A percentile compares a stretch with the other conserved stretches of the same genome.
Conservation (phyloP, 257 asterid species). For the Cinchona pubescens region DNA sequence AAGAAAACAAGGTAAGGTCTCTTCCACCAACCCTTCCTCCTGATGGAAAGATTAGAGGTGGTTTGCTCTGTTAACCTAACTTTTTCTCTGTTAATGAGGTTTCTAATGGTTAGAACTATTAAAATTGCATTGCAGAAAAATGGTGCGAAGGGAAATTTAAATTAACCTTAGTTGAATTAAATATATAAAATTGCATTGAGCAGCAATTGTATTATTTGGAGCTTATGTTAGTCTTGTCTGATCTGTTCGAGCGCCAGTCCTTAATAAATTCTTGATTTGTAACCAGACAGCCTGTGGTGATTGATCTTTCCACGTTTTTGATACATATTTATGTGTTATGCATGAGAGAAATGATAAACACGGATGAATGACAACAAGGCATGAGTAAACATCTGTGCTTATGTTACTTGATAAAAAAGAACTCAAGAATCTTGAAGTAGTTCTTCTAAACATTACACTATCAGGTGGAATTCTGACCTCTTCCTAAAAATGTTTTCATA, state of each 20-base stretch:
- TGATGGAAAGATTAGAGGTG: background rate
- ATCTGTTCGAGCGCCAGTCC: background rate
- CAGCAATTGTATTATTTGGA: background rate
- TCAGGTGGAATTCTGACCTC: background rate
- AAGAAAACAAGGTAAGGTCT: conserved; percentile 51
- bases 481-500: background rate
- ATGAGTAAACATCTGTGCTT: background rate
- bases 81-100: background rate
- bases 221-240: background rate
- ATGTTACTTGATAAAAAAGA: background rate
- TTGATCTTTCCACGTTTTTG: background rate
- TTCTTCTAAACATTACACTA: background rate
- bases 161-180: background rate
- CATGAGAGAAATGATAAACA: background rate
- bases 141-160: background rate
- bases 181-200: background rate
- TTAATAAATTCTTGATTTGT: background rate
- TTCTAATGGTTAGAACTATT: background rate
- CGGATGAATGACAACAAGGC: background rate
- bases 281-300: background rate
- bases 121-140: background rate
- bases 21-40: conserved; percentile 5
- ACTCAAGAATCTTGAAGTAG: background rate
- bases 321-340: background rate
- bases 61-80: background rate